Evolutionary conservation across 257 asterid species (phyloP).

Genomic region (Plectranthus barbatus): DNA sequence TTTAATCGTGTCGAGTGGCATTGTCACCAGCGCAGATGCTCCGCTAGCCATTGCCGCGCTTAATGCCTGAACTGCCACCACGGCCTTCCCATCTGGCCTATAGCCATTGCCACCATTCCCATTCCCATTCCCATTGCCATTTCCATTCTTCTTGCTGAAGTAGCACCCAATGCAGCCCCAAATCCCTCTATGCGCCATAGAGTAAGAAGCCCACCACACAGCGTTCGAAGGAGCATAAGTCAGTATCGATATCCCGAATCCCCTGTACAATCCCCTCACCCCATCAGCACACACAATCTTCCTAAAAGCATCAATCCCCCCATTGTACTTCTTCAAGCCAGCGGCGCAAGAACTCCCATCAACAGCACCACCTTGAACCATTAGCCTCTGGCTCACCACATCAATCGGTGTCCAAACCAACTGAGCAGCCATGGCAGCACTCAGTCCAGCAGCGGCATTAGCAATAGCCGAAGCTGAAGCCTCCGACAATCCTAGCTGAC

Average conservation of each 20-base stretch:
- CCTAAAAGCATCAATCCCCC: constrained; percentile 86
- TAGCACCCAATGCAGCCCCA: constrained; percentile 58
- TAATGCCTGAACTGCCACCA: constrained; percentile 76
- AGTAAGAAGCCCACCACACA: constrained; percentile 98
- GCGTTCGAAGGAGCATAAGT: constrained; percentile 99
- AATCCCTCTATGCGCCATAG: constrained; percentile 54
- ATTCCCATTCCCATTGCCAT: constrained; percentile 30
- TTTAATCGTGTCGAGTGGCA: constrained; percentile 93
- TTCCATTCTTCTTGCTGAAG: constrained; percentile 52
- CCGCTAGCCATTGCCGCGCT: constrained; percentile 98
- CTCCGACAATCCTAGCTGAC: constrained; percentile 59
- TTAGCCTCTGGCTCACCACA: constrained; percentile 90
- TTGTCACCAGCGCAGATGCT: constrained; percentile 78
- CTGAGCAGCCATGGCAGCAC: constrained; percentile 97
- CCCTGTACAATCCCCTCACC: constrained; percentile 74
- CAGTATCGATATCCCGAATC: constrained; percentile 86
- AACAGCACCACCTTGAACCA: constrained; percentile 63
- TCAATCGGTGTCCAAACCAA: constrained; percentile 97
- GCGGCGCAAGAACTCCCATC: constrained; percentile 18
- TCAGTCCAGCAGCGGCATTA: constrained; percentile 85
- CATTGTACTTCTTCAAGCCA: constrained; percentile 57
- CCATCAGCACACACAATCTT: constrained; percentile 66
- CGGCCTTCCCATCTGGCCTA: constrained; percentile 63
- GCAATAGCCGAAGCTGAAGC: constrained; percentile 72
- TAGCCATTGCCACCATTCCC: constrained; percentile 34